These are phyloP conservation scores for Biscogniauxia mediterranea DNA, from an alignment of 2,329 filamentous ascomycete genomes.

Conservation along the genomic window DNA sequence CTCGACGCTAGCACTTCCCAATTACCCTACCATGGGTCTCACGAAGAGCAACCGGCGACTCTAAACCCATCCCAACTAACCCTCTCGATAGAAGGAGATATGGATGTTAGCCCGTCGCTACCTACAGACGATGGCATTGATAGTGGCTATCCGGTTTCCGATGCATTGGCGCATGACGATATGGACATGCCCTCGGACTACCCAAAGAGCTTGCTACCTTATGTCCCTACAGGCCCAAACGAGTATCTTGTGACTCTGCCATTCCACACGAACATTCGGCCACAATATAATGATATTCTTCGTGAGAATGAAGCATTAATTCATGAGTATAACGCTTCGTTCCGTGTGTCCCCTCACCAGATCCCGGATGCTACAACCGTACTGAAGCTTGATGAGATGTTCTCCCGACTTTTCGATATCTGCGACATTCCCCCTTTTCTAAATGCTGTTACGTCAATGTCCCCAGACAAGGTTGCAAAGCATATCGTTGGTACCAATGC, in stretches of 20 bases:
- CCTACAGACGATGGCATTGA: slow-evolving; percentile 23
- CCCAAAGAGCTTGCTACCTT: slow-evolving; percentile 24
- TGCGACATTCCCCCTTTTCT: slow-evolving; percentile 57
- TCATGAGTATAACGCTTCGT: slow-evolving; percentile 43
- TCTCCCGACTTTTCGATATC: slow-evolving; percentile 50
- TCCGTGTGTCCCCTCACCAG: slow-evolving; percentile 39
- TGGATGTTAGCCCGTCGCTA: slow-evolving; percentile 27
- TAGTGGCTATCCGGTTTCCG: slow-evolving; percentile 8
- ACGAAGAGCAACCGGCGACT: slow-evolving; percentile 27
- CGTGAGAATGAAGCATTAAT: slow-evolving; percentile 41
- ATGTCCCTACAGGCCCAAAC: slow-evolving; percentile 30
- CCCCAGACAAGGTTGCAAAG: slow-evolving; percentile 45
- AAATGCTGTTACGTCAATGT: slow-evolving; percentile 43
- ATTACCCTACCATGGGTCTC: slow-evolving; percentile 15
- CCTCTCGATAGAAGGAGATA: slow-evolving; percentile 31
- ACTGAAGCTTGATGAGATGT: slow-evolving; percentile 49
- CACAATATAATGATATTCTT: slow-evolving; percentile 51
- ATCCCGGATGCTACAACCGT: slow-evolving; percentile 41
- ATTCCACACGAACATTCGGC: slow-evolving; percentile 51
- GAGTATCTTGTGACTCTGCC: slow-evolving; percentile 57
- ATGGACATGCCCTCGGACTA: slow-evolving; percentile 20
- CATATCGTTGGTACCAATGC: slow-evolving; percentile 56
- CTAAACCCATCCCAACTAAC: slow-evolving; percentile 31
- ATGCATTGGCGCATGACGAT: slow-evolving; percentile 9
- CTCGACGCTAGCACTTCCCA: slow-evolving; percentile 9